phyloP scores from a whole-genome alignment of 2,329 filamentous ascomycete species.

The Spiromastix sp. region DNA sequence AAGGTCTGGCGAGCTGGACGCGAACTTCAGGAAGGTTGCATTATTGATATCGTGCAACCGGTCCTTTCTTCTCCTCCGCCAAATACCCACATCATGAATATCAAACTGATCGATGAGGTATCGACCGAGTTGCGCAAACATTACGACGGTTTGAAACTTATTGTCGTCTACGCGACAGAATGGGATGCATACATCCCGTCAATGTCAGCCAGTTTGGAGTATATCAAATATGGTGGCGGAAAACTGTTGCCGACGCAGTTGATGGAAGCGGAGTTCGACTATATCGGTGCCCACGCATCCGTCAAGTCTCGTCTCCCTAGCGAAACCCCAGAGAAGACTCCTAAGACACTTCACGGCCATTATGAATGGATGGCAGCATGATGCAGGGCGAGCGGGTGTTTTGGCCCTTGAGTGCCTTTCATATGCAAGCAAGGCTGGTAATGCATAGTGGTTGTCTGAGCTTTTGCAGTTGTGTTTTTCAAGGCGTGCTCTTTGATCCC shows the following conservation, averaged over 20 bases:
- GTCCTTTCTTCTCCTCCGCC: background rate
- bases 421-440: no score
- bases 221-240: slow-evolving; percentile 53
- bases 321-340: no score
- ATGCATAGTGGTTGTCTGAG: no score
- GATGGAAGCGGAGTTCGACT: slow-evolving; percentile 61
- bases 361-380: no score
- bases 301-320: no score
- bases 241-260: slow-evolving; percentile 53
- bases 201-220: slow-evolving; percentile 54
- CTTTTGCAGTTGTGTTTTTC: no score
- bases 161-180: slow-evolving; percentile 46
- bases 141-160: slow-evolving; percentile 41
- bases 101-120: slow-evolving; percentile 36
- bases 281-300: no score
- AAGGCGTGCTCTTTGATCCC: no score
- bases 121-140: slow-evolving; percentile 43
- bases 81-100: slow-evolving; percentile 28
- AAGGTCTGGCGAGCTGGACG: slow-evolving; percentile 60
- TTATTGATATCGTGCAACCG: slow-evolving; percentile 48
- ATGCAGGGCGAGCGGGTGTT: no score
- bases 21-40: slow-evolving; percentile 59
- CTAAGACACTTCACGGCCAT: no score
- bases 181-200: slow-evolving; percentile 52
- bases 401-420: no score